Conservation (phyloP, 768 basidiomycete genomes). For the Leucocoprinus leucothites region DNA sequence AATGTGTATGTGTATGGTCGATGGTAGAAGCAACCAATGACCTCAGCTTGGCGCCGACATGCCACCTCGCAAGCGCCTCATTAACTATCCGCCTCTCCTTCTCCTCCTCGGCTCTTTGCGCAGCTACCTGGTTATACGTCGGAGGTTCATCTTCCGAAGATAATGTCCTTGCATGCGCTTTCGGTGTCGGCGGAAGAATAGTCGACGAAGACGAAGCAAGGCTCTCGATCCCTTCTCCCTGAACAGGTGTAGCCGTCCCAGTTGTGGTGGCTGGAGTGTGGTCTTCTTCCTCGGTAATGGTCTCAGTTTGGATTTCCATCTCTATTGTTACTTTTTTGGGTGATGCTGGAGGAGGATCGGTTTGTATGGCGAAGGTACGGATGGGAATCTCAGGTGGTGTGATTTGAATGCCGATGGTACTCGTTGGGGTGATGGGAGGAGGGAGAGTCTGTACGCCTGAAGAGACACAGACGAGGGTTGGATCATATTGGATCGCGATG, state of each 20-base stretch:
- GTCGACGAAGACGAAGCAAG: constrained; percentile 75
- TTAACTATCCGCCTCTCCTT: constrained; percentile 49
- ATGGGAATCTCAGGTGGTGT: constrained; percentile 31
- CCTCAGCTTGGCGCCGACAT: constrained; percentile 51
- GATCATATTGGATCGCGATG: constrained; percentile 67
- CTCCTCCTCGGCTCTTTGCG: constrained; percentile 45
- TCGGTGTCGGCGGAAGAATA: constrained; percentile 68
- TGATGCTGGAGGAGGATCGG: constrained; percentile 26
- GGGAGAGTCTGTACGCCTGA: constrained; percentile 61
- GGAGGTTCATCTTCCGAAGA: constrained; percentile 47
- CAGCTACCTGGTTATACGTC: constrained; percentile 62
- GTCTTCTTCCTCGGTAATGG: constrained; percentile 31
- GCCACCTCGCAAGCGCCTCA: constrained; percentile 68
- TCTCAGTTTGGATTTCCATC: constrained; percentile 71
- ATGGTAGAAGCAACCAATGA: not conserved
- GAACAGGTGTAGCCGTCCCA: constrained; percentile 46
- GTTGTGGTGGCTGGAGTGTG: constrained; percentile 19
- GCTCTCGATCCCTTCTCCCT: constrained; percentile 38
- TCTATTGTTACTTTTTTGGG: constrained; percentile 38
- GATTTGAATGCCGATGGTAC: constrained; percentile 57
- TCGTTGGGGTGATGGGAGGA: constrained; percentile 42
- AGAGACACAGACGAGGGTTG: constrained; percentile 44
- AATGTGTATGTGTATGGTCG: not conserved
- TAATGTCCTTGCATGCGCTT: constrained; percentile 30
- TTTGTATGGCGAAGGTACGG: constrained; percentile 26